phyloP scores from a whole-genome alignment of 768 basidiomycete genomes.

The Stropharia rugosoannulata region DNA sequence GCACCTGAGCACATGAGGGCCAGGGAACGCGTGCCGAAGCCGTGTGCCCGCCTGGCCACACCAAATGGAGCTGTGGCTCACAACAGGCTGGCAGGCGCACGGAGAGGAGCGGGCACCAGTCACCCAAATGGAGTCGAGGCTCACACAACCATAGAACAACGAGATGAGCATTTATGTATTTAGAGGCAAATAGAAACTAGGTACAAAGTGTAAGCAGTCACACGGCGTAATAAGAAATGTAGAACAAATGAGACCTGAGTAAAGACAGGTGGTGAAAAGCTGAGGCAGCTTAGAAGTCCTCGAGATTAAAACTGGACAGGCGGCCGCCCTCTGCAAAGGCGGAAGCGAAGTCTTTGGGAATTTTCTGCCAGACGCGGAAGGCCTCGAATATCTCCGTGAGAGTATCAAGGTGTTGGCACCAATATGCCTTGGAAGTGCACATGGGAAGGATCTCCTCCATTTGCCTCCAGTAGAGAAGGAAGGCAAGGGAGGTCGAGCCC shows the following conservation, averaged over 20 bases:
- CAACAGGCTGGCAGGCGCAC: not conserved
- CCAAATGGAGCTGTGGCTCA: not conserved
- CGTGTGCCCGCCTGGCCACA: not conserved
- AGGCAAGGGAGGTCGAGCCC: conserved; percentile 28
- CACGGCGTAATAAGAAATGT: no score
- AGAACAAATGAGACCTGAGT: no score
- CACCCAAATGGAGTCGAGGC: not conserved
- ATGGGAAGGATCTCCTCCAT: conserved; percentile 20
- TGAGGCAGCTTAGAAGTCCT: no score
- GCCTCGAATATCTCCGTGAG: not conserved
- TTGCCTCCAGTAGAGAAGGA: conserved; percentile 27
- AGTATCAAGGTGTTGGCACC: not conserved
- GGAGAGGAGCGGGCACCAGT: not conserved
- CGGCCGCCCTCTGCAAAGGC: not conserved
- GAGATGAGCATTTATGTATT: no score
- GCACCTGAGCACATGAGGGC: no score
- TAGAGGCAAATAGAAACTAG: no score
- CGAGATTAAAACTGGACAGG: not conserved
- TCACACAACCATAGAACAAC: not conserved
- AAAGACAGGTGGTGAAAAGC: no score
- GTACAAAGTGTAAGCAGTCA: no score
- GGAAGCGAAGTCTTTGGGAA: not conserved
- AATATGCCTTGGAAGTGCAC: conserved; percentile 15
- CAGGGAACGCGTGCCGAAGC: no score
- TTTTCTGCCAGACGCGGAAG: not conserved